Evolutionary conservation across 805 yeast genomes (phyloP), one percentile per base, ranked within the genome.

Genomic region (Metschnikowia bowlesiae): DNA sequence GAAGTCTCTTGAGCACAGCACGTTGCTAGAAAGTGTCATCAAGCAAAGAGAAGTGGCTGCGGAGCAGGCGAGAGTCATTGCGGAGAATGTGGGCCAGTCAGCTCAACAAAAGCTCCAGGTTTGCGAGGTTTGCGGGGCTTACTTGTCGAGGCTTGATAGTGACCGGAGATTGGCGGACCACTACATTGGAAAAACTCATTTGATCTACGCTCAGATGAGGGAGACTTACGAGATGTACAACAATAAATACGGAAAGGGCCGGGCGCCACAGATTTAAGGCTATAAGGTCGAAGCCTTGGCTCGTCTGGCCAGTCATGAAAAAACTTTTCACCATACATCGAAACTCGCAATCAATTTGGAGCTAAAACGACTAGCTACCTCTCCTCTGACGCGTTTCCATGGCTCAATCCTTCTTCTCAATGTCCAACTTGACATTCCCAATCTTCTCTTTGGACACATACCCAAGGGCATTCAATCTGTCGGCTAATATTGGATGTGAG

Each of bases 51-150:
- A 75, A 30, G 62, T 63, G 16, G 68, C 82, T 14, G 81, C 84
- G 1, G 80, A 78, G 47, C 78, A 76, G 44, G 83, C 86, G 4
- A 69, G 85, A 39, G 75, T 72, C 28, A 67, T 86, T 6, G 78
- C 84, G 11, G 96, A 88, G 50, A 83, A 81, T 60, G 75, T 85
- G 7, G 94, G 95, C 2, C 92, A 88, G 58, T 80, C 90, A 10
- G 89, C 94, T 1, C 96, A 87, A 62, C 97, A 91, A 61, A 88
- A 89, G 64, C 73, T 91, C 42, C 97, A 90, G 65, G 96, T 89
- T 0, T 91, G 98, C 67, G 87, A 82, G 55, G 83, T 82, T 1
- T 91, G 98, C 68, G 96, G 96, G 0, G 96, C 96, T 0, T 89
- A 85, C 61, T 71, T 92, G 36, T 87, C 96, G 8, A 73, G 92